Evolutionary conservation across 805 yeast species (phyloP).

Genomic region (Hermanozyma aechmeae): DNA sequence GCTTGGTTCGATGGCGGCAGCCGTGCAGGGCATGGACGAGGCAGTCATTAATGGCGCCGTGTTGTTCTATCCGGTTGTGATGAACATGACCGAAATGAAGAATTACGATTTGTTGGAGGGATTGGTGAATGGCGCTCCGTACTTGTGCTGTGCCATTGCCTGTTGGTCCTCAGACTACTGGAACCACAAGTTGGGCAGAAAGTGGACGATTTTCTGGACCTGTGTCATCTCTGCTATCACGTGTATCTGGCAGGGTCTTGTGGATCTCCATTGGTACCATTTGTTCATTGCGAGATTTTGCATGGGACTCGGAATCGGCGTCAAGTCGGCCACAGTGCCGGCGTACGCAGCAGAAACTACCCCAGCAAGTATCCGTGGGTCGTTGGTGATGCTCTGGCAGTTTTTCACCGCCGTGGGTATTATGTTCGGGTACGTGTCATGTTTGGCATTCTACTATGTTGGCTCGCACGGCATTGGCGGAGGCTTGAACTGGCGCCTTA

Average conservation of each 20-base stretch:
- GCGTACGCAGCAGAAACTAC: conserved; percentile 56
- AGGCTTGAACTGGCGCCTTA: conserved; percentile 49
- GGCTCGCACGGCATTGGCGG: conserved; percentile 35
- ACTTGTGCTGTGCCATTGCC: conserved; percentile 46
- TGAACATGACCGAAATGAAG: conserved; percentile 36
- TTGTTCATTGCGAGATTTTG: conserved; percentile 50
- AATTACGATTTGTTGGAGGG: conserved; percentile 52
- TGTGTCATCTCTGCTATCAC: conserved; percentile 50
- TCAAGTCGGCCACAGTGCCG: conserved; percentile 60
- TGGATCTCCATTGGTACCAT: conserved; percentile 47
- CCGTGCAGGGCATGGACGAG: conserved; percentile 73
- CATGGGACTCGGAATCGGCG: conserved; percentile 59
- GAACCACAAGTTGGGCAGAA: conserved; percentile 47
- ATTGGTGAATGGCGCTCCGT: conserved; percentile 57
- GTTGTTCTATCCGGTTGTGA: conserved; percentile 44
- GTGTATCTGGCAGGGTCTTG: conserved; percentile 62
- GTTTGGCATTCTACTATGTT: conserved; percentile 50
- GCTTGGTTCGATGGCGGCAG: conserved; percentile 58
- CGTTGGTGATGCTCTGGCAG: conserved; percentile 65
- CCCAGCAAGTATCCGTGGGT: conserved; percentile 52
- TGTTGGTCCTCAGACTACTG: conserved; percentile 53
- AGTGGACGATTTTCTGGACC: conserved; percentile 51
- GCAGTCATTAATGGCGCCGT: conserved; percentile 64
- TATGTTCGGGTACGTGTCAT: conserved; percentile 54
- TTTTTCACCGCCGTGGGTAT: conserved; percentile 70